Evolutionary conservation across 371 early-diverging fungal genomes (phyloP).

Genomic region (Batrachochytrium dendrobatidis): DNA sequence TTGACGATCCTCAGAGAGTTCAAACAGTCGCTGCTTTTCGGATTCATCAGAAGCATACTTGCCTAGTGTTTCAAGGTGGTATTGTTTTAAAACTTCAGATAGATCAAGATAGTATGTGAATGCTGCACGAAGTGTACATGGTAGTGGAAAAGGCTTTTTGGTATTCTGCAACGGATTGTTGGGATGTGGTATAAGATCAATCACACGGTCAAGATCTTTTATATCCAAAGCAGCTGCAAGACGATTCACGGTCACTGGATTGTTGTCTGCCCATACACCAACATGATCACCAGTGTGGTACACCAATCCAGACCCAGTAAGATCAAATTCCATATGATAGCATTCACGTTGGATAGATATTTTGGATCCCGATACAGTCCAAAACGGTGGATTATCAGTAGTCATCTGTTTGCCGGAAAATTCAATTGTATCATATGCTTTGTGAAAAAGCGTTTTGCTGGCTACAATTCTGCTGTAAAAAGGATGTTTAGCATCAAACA

Average conservation of each 20-base stretch:
- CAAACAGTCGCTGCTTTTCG: constrained; percentile 27
- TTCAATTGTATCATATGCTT: constrained; percentile 24
- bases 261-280: constrained; percentile 87
- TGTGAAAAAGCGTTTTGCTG: constrained; percentile 59
- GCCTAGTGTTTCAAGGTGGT: constrained; percentile 40
- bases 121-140: constrained; percentile 70
- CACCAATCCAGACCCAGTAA: constrained; percentile 63
- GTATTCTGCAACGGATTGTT: constrained; percentile 22
- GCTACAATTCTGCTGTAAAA: constrained; percentile 55
- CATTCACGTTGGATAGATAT: constrained; percentile 65
- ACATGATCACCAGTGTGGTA: constrained; percentile 94
- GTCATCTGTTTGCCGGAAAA: constrained; percentile 9
- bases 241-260: constrained; percentile 59
- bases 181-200: constrained; percentile 21
- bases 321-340: constrained; percentile 87
- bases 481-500: constrained; percentile 76
- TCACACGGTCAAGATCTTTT: constrained; percentile 49
- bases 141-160: constrained; percentile 74
- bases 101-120: constrained; percentile 91
- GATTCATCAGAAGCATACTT: constrained; percentile 31
- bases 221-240: constrained; percentile 50
- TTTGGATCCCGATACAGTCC: constrained; percentile 8
- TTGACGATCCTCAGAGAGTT: constrained; percentile 34
- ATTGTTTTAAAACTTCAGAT: constrained; percentile 51
- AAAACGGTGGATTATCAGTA: constrained; percentile 10